phyloP scores from a whole-genome alignment of 495 filamentous ascomycete species.

The Aspergillus cavernicola region DNA sequence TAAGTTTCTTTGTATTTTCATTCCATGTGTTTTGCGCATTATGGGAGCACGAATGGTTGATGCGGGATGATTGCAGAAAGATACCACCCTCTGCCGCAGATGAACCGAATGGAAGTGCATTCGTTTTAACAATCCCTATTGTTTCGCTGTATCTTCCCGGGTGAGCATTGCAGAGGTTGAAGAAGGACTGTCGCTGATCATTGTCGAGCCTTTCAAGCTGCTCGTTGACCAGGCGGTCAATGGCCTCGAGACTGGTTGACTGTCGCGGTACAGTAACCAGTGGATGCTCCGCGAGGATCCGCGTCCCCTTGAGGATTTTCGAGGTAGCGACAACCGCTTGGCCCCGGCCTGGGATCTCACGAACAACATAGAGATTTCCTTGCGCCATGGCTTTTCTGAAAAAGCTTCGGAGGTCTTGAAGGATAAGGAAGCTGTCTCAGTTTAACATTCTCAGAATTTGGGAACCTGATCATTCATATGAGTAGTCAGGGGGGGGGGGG shows the following conservation, averaged over 20 bases:
- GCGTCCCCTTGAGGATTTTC: not conserved
- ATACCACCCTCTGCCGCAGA: not conserved
- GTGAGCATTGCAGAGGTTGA: not conserved
- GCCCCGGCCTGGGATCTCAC: no score
- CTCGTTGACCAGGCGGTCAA: not conserved
- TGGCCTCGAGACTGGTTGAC: not conserved
- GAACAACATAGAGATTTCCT: no score
- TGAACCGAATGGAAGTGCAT: not conserved
- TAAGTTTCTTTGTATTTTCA: not conserved
- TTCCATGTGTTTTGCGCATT: constrained; percentile 2
- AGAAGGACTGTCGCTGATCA: not conserved
- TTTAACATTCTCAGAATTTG: no score
- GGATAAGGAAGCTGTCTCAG: no score
- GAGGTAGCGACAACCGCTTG: no score
- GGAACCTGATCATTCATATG: no score
- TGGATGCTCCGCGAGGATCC: not conserved
- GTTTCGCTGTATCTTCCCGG: not conserved
- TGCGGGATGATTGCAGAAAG: not conserved
- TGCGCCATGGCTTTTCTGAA: no score
- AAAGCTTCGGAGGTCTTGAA: no score
- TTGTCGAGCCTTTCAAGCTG: not conserved
- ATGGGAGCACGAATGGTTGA: not conserved
- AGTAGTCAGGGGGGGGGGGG: no score
- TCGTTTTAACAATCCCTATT: not conserved
- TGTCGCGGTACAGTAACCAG: not conserved